Evolutionary conservation across 192 early-diverging fungal species (phyloP).

Genomic region (Diversispora eburnea): DNA sequence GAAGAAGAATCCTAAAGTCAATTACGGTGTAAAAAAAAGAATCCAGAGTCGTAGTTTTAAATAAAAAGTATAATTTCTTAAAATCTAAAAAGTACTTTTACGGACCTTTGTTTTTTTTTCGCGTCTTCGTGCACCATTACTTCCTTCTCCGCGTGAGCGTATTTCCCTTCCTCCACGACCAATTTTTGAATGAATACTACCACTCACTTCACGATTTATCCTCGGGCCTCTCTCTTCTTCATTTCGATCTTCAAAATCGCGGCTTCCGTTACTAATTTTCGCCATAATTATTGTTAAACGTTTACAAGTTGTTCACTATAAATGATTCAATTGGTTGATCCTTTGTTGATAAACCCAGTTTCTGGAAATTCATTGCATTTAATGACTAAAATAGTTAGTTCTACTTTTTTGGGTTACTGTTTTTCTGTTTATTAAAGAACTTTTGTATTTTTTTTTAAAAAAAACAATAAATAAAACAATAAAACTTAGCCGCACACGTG

Average conservation of each 20-base stretch:
- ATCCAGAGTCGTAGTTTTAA: background rate
- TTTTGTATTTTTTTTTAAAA: background rate
- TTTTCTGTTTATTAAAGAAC: background rate
- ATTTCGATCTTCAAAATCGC: conserved; percentile 5
- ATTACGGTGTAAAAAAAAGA: background rate
- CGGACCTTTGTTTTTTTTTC: conserved; percentile 19
- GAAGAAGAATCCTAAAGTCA: conserved; percentile 8
- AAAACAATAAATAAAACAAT: too few relatives aligned
- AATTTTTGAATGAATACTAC: background rate
- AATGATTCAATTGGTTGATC: too few relatives aligned
- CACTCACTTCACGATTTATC: background rate
- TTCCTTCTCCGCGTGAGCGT: conserved; percentile 20
- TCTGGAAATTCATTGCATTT: too few relatives aligned
- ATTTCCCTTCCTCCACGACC: conserved; percentile 14
- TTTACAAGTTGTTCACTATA: background rate
- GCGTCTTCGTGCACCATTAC: conserved; percentile 19
- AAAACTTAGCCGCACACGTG: too few relatives aligned
- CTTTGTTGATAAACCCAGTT: too few relatives aligned
- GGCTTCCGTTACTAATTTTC: background rate
- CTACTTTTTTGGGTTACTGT: background rate
- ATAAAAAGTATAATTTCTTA: background rate
- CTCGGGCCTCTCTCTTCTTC: conserved; percentile 10
- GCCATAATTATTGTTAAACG: conserved; percentile 2
- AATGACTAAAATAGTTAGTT: too few relatives aligned
- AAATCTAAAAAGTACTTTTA: background rate